phyloP scores from a whole-genome alignment of 2,329 filamentous ascomycete species.

The Diaporthe sp. region DNA sequence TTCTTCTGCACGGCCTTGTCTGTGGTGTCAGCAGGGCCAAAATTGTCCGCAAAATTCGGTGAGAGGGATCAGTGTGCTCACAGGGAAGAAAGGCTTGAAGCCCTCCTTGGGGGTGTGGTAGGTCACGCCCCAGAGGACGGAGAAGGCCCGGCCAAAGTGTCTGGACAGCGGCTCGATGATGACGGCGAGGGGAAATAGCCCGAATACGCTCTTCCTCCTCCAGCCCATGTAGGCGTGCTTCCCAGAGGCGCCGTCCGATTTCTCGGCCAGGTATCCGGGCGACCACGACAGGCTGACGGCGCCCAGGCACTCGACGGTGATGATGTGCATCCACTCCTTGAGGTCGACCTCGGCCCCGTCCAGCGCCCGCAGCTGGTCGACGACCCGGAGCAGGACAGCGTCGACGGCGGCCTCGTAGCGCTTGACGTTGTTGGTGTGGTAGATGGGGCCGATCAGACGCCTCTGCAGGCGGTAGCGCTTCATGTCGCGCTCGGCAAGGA shows the following conservation, averaged over 20 bases:
- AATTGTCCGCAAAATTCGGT: neutral
- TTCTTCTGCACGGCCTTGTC: slow-evolving; percentile 49
- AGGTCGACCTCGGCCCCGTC: slow-evolving; percentile 60
- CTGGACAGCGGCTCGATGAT: slow-evolving; percentile 57
- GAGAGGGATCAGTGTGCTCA: slow-evolving; percentile 46
- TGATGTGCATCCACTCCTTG: slow-evolving; percentile 70
- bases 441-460: slow-evolving; percentile 63
- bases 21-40: neutral
- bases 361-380: slow-evolving; percentile 54
- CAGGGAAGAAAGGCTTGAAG: slow-evolving; percentile 66
- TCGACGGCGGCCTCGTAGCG: slow-evolving; percentile 60
- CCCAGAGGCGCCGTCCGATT: slow-evolving; percentile 63
- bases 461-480: slow-evolving; percentile 64
- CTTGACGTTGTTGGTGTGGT: slow-evolving; percentile 58
- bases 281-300: slow-evolving; percentile 67
- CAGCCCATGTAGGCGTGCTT: slow-evolving; percentile 64
- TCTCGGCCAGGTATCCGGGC: slow-evolving; percentile 59
- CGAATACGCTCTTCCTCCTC: slow-evolving; percentile 67
- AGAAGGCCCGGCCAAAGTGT: slow-evolving; percentile 55
- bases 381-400: slow-evolving; percentile 52
- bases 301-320: slow-evolving; percentile 65
- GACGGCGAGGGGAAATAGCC: slow-evolving; percentile 61
- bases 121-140: slow-evolving; percentile 59
- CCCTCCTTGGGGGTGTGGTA: slow-evolving; percentile 57
- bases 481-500: slow-evolving; percentile 64